Conservation (phyloP, 139 green algal species). For the Ostreobium quekettii region DNA sequence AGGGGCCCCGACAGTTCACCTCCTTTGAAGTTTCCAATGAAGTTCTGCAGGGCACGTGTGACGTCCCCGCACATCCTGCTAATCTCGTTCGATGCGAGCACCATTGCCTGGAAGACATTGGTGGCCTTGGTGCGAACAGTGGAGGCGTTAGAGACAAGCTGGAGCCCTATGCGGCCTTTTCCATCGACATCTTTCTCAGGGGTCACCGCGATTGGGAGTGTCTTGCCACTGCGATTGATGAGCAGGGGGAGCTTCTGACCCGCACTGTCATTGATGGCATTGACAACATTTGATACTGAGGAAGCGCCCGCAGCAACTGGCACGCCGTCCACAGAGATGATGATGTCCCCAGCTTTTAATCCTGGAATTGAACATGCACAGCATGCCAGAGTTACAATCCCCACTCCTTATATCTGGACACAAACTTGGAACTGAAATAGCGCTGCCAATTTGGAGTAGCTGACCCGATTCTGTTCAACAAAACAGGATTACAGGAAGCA, state of each 20-base stretch:
- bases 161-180: constrained; percentile 77
- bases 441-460: no score
- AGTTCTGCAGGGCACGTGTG: constrained; percentile 46
- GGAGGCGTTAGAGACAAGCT: constrained; percentile 72
- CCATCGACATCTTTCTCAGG: constrained; percentile 39
- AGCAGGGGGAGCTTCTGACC: constrained; percentile 25
- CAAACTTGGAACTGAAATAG: no score
- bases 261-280: constrained; percentile 42
- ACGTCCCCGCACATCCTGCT: constrained; percentile 41
- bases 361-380: no score
- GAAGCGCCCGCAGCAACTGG: constrained; percentile 3
- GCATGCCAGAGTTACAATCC: no score
- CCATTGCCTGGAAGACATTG: no score
- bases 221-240: constrained; percentile 20
- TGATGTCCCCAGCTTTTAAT: constrained; percentile 17
- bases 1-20: constrained; percentile 77
- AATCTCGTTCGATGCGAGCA: constrained; percentile 45
- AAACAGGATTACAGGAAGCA: no score
- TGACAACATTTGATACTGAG: constrained; percentile 44
- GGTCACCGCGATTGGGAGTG: constrained; percentile 7
- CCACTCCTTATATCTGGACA: no score
- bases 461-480: no score
- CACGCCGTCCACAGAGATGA: constrained; percentile 1
- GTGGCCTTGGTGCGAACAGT: no score
- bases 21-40: constrained; percentile 69